Percentiles rank a stretch among this genome's conserved stretches.
These are phyloP conservation scores for Aspergillus thermomutatus DNA, from an alignment of 2,329 filamentous ascomycete genomes.

Conservation along the genomic window DNA sequence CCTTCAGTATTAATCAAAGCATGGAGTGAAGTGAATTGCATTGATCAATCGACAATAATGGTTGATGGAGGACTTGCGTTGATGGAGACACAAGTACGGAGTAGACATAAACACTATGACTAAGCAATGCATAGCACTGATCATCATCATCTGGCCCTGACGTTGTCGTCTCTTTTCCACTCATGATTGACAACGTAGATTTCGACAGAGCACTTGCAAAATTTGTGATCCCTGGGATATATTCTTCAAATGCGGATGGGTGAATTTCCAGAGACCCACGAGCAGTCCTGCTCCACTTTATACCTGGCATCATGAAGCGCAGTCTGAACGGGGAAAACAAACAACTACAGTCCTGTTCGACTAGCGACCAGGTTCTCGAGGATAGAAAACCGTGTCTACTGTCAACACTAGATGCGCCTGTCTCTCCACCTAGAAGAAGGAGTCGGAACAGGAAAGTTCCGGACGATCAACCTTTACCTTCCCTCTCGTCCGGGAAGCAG, in stretches of 20 bases:
- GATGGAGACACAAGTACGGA: no score
- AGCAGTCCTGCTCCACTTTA: background rate
- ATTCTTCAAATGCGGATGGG: background rate
- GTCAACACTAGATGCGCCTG: conserved; percentile 19
- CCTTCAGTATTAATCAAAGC: no score
- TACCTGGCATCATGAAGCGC: conserved; percentile 10
- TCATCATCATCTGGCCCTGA: background rate
- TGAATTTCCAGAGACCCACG: background rate
- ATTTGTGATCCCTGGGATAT: background rate
- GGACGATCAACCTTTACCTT: background rate
- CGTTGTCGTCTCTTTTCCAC: background rate
- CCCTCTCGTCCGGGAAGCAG: background rate
- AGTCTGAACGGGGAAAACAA: background rate
- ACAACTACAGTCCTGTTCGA: background rate
- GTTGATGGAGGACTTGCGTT: no score
- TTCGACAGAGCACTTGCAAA: background rate
- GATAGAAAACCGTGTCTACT: background rate
- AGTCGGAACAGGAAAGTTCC: background rate
- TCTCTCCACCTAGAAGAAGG: conserved; percentile 27
- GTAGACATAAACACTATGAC: background rate
- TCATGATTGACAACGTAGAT: background rate
- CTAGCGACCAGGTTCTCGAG: background rate
- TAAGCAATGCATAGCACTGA: background rate
- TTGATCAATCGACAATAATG: background rate
- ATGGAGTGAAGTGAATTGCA: background rate